Percentiles rank a stretch among this genome's conserved stretches.
Conservation (phyloP, 1,139 yeast genomes). For the Debaryomyces psychrophilus region DNA sequence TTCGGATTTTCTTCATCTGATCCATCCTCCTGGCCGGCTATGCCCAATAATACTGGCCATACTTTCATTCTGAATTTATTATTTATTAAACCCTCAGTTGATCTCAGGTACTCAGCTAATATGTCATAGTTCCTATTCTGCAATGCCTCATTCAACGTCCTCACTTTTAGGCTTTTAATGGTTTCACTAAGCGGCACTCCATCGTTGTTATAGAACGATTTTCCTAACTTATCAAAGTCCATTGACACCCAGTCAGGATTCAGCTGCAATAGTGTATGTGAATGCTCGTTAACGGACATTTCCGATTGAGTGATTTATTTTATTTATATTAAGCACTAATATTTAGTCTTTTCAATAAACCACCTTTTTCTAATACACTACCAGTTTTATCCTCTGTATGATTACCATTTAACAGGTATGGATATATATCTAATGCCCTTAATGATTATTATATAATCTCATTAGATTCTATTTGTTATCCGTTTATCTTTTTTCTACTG, state of each 20-base stretch:
- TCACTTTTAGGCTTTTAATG: slow-evolving; percentile 40
- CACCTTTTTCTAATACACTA: slow-evolving; percentile 1
- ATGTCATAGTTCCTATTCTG: slow-evolving; percentile 29
- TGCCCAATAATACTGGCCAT: slow-evolving; percentile 52
- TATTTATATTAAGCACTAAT: not conserved
- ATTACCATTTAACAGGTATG: slow-evolving; percentile 1
- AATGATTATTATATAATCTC: not conserved
- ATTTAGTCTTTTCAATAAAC: not conserved
- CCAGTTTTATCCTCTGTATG: not conserved
- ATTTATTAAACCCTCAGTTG: slow-evolving; percentile 53
- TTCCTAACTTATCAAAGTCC: slow-evolving; percentile 52
- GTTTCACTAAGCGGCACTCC: slow-evolving; percentile 47
- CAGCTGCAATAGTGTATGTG: slow-evolving; percentile 15
- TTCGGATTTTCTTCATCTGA: not conserved
- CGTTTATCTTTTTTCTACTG: not conserved
- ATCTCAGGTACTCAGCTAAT: slow-evolving; percentile 39
- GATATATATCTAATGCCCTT: not conserved
- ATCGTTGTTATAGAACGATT: slow-evolving; percentile 48
- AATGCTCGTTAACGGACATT: slow-evolving; percentile 4
- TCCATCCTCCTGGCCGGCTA: slow-evolving; percentile 10
- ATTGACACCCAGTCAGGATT: slow-evolving; percentile 53
- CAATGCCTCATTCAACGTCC: slow-evolving; percentile 43
- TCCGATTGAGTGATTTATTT: not conserved
- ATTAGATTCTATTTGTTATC: not conserved
- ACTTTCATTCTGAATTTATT: slow-evolving; percentile 41